phyloP scores from a whole-genome alignment of 768 basidiomycete genomes.

The Tulasnella sp. region DNA sequence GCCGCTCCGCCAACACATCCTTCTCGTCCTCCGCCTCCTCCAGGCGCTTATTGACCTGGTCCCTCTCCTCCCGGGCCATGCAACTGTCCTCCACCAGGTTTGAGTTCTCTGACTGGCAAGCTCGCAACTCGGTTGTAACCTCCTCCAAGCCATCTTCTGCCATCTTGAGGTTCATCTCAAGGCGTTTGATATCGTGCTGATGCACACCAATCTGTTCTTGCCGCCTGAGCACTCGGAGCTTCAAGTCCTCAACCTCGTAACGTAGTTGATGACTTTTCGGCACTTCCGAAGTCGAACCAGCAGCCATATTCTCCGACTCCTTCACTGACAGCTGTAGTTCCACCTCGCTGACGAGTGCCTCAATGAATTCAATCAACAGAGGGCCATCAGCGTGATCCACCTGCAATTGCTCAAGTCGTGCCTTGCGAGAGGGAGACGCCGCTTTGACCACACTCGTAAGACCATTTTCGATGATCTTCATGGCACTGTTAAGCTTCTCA shows the following conservation, averaged over 20 bases:
- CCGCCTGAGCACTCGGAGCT: constrained; percentile 48
- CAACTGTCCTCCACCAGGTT: constrained; percentile 81
- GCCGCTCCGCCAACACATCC: neutral
- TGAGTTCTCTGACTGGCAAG: constrained; percentile 51
- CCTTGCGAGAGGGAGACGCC: neutral
- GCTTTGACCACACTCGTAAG: neutral
- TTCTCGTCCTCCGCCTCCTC: constrained; percentile 30
- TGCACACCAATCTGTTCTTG: constrained; percentile 68
- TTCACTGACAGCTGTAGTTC: no score
- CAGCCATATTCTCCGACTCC: no score
- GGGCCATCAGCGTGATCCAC: neutral
- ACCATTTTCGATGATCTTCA: neutral
- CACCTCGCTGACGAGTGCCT: neutral
- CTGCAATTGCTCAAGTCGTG: neutral
- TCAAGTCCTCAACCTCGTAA: constrained; percentile 50
- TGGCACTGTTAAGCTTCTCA: neutral
- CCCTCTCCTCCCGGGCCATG: constrained; percentile 59
- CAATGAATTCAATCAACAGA: neutral
- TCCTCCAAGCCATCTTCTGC: constrained; percentile 66
- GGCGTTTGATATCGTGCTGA: constrained; percentile 64
- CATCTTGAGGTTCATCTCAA: constrained; percentile 62
- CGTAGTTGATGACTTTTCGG: neutral
- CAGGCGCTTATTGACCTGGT: constrained; percentile 43
- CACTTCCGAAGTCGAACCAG: no score
- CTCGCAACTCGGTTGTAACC: constrained; percentile 59